phyloP scores from a whole-genome alignment of 140 eudicot species.

The Oenanthe javanica region DNA sequence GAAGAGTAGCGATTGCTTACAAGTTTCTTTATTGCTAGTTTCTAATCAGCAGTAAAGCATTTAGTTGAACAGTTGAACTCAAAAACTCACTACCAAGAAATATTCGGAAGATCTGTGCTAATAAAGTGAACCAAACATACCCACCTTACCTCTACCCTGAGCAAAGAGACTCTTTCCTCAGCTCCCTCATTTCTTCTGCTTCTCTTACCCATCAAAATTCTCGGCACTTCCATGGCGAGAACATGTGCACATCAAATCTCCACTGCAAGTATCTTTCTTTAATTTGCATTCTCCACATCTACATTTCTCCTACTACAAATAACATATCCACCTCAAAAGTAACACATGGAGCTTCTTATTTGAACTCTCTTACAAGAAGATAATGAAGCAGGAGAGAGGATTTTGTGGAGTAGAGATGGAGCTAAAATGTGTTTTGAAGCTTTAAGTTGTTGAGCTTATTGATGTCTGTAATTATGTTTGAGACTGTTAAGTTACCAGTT shows the following conservation, averaged over 20 bases:
- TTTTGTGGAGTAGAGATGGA: neutral
- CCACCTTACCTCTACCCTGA: neutral
- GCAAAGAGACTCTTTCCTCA: neutral
- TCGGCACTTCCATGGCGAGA: neutral
- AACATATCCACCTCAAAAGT: neutral
- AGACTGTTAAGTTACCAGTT: no score
- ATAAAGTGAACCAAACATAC: no score
- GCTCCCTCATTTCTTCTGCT: neutral
- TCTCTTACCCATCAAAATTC: neutral
- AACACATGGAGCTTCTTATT: neutral
- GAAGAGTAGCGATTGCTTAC: no score
- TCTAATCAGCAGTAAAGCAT: no score
- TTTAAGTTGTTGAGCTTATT: neutral
- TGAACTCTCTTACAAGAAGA: neutral
- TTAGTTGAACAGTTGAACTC: no score
- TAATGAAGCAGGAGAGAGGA: neutral
- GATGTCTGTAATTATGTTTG: no score
- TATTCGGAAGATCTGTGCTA: no score
- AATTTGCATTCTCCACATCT: neutral
- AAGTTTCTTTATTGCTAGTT: no score
- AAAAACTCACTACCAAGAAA: no score
- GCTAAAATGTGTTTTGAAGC: neutral
- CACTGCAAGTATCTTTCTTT: neutral
- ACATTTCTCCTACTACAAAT: neutral
- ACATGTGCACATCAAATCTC: neutral